Percentiles rank a stretch among this genome's conserved stretches.
Evolutionary conservation across 1,139 yeast species (phyloP).

Genomic region (Taphrina communis): DNA sequence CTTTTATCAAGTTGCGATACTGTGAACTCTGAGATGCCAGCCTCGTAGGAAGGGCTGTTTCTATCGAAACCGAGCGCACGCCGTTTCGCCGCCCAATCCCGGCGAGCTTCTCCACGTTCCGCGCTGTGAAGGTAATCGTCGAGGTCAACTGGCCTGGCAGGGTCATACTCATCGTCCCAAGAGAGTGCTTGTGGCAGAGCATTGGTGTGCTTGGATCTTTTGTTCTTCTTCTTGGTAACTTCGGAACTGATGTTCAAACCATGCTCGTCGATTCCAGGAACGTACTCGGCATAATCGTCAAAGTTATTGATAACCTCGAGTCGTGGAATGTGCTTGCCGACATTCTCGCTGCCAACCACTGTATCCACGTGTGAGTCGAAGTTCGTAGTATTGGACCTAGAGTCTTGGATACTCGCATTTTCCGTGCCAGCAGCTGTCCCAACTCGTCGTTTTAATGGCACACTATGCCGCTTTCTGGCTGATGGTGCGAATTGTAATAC

Average conservation of each 20-base stretch:
- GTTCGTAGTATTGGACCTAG: too few relatives aligned
- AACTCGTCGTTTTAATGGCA: constrained; percentile 2
- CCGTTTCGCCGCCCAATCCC: constrained; percentile 8
- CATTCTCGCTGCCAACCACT: neutral
- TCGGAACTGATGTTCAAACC: neutral
- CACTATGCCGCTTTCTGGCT: neutral
- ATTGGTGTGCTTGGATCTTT: neutral
- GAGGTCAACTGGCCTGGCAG: constrained; percentile 23
- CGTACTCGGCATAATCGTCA: constrained; percentile 17
- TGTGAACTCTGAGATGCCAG: neutral
- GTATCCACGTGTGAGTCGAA: neutral
- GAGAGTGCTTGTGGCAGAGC: neutral
- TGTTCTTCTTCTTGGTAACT: neutral
- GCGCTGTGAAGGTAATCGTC: constrained; percentile 24
- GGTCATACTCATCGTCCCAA: constrained; percentile 34
- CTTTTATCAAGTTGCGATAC: neutral
- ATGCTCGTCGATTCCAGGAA: constrained; percentile 3
- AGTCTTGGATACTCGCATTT: too few relatives aligned
- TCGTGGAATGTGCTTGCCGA: constrained; percentile 10
- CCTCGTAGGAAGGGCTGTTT: neutral
- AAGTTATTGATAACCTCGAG: constrained; percentile 22
- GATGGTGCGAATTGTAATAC: constrained; percentile 26
- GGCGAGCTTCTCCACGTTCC: constrained; percentile 13
- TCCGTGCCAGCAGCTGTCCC: neutral
- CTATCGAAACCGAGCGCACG: neutral